A percentile compares a stretch with the other conserved stretches of the same genome.
Evolutionary conservation across 1,284 basidiomycete genomes (phyloP).

Genomic region (Exobasidium cylindrosporum): DNA sequence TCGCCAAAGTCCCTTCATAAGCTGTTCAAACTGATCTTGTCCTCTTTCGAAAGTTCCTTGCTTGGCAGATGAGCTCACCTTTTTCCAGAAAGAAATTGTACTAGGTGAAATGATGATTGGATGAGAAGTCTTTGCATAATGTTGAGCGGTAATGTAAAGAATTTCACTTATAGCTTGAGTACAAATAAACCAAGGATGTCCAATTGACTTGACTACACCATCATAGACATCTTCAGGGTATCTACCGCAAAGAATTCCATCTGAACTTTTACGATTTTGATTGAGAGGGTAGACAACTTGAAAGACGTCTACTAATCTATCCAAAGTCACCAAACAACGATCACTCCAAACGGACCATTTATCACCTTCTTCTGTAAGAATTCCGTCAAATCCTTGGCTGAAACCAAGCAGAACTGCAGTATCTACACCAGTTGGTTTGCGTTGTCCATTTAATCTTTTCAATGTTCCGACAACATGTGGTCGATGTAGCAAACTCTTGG

Average conservation of each 20-base stretch:
- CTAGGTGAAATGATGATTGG: not conserved
- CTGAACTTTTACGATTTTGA: slow-evolving; percentile 2
- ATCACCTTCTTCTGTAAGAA: slow-evolving; percentile 11
- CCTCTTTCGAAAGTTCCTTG: slow-evolving; percentile 16
- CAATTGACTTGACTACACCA: slow-evolving; percentile 23
- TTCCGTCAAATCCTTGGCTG: slow-evolving; percentile 18
- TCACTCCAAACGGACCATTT: slow-evolving; percentile 27
- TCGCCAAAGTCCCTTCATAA: slow-evolving; percentile 16
- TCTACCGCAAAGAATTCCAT: slow-evolving; percentile 23
- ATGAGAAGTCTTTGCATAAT: slow-evolving; percentile 13
- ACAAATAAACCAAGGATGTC: slow-evolving; percentile 30
- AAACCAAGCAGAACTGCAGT: slow-evolving; percentile 22
- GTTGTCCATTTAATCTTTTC: slow-evolving; percentile 22
- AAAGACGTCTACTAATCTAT: slow-evolving; percentile 24
- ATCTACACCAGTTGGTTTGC: slow-evolving; percentile 25
- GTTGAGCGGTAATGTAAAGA: slow-evolving; percentile 18
- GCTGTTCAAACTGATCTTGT: slow-evolving; percentile 10
- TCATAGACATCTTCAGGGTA: slow-evolving; percentile 33
- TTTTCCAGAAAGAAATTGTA: slow-evolving; percentile 1
- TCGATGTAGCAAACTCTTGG: slow-evolving; percentile 16
- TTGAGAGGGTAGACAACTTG: slow-evolving; percentile 25
- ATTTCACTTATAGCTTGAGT: slow-evolving; percentile 25
- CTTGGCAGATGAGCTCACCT: not conserved
- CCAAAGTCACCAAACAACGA: slow-evolving; percentile 21
- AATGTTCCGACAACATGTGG: slow-evolving; percentile 27